Base-by-base conservation (phyloP, 2,329 filamentous ascomycete species). In the Magnaporthales sp. region DNA sequence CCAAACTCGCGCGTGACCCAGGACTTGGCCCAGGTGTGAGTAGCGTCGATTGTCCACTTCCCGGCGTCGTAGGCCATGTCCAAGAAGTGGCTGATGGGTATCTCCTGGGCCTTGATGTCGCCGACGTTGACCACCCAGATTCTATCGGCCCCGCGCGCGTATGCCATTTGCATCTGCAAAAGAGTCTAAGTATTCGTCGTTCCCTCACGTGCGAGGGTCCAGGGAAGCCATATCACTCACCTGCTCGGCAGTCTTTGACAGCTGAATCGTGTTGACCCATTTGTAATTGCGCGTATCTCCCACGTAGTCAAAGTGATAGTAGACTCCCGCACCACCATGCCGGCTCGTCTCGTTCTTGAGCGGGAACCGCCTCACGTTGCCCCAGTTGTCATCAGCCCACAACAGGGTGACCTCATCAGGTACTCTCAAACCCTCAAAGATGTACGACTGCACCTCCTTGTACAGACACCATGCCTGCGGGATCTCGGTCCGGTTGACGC, bases 401-500 rank as follows among this genome's bases (percentile, higher is more conserved):
- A 91, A 79, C 27, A 91, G 78, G 1, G 86, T 91, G 30, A 91
- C 84, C 71, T 89, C 84, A 51, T 91, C 88, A 0, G 88, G 87
- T 1, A 81, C 78, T 66, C 86, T 78, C 73, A 91, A 81, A 1
- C 89, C 89, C 19, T 84, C 80, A 67, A 89, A 85, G 67, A 88
- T 86, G 73, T 91, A 91, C 7, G 84, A 84, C 75, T 89, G 87
- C 1, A 92, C 88, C 73, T 92, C 89, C 73, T 91, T 91, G 76
- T 91, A 92, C 68, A 91, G 77, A 71, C 88, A 90, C 88, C 89
- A 91, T 76, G 88, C 82, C 75, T 91, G 89, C 6, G 89, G 88
- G 0, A 89, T 83, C 1, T 81, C 77, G 4, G 80, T 75, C 51
- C 83, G 79, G 62, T 84, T 75, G 3, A 80, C 76, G 5, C 69